Evolutionary conservation across 495 filamentous ascomycete genomes (phyloP), one percentile per base, ranked within the genome.

Genomic region (Penicillium paradoxum): DNA sequence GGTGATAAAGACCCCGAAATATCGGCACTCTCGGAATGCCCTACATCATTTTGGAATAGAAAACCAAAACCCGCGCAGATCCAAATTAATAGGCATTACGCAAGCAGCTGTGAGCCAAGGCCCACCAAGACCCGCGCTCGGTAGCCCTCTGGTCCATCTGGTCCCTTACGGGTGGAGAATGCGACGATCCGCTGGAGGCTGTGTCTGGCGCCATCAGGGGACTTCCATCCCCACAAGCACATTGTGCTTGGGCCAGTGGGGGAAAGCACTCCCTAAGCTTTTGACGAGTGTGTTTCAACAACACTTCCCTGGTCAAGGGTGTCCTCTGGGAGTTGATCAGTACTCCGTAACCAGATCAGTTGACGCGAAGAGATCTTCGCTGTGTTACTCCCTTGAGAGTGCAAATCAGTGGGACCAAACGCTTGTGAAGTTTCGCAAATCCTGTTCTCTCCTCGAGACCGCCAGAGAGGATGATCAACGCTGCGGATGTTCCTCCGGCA

Each of bases 141-240:
- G 65, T 58, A 55, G 58, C 63, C 66, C 54, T 65, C 58, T 65
- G 69, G 68, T 65, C 63, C 65, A 68, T 63, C 60, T 55, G 66
- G 70, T 72, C 72, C 72, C 68, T 73, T 70, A 65, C 64, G 43
- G 63, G 71, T 74, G 72, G 70, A 61, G 70, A 69, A 71, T 68
- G 68, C 65, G 66, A 60, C 72, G 70, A 74, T 74, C 41, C 72
- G 60, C 45, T 60, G 49, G 43, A 60, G 55, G 57, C 59, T 60
- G 57, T 55, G 56, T 57, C 61, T 69, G 57, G 66, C 64, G 71
- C 67, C 67, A 71, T 72, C 49, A 38, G 48, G 48, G 38, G 41
- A 40, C 48, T 42, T 11, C 21, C 33, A 5, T 39, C 54, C 48
- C 24, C 53, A 34, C 57, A 62, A 47, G 52, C 43, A 56, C 51